Conservation (phyloP, 306 rosid genomes). For the Vigna unguiculata region DNA sequence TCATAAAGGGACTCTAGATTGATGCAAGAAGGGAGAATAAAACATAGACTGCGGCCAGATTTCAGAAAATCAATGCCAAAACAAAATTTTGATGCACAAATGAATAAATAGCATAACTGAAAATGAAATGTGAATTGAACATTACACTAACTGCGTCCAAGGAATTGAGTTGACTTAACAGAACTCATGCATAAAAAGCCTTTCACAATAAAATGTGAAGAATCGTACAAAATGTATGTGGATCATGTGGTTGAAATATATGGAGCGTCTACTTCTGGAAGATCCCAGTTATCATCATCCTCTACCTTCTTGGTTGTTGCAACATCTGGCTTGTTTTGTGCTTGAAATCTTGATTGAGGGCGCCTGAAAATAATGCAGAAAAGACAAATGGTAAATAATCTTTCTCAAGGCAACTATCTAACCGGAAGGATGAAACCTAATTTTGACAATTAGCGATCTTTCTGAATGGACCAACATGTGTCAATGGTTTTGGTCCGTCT, state of each 20-base stretch:
- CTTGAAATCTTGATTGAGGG: not conserved
- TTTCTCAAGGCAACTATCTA: not conserved
- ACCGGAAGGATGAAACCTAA: not conserved
- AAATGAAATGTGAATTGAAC: constrained; percentile 31
- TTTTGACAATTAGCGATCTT: not conserved
- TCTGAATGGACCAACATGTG: not conserved
- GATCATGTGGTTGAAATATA: constrained; percentile 43
- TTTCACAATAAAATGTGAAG: constrained; percentile 48
- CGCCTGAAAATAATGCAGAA: constrained; percentile 49
- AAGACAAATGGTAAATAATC: constrained; percentile 23
- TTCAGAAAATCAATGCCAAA: constrained; percentile 3
- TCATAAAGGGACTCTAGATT: constrained; percentile 28
- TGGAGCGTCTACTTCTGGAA: constrained; percentile 64
- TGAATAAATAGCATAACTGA: constrained; percentile 34
- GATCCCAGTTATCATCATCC: constrained; percentile 88
- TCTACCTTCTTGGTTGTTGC: constrained; percentile 60
- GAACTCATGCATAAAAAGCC: constrained; percentile 50
- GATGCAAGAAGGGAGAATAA: not conserved
- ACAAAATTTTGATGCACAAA: constrained; percentile 34
- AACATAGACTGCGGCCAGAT: constrained; percentile 7
- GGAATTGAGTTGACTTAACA: constrained; percentile 43
- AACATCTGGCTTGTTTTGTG: constrained; percentile 44
- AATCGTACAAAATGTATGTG: constrained; percentile 39
- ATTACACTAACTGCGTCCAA: constrained; percentile 42
- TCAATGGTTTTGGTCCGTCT: not conserved